Evolutionary conservation across 768 basidiomycete species (phyloP).

Genomic region (Termitomyces sp.): DNA sequence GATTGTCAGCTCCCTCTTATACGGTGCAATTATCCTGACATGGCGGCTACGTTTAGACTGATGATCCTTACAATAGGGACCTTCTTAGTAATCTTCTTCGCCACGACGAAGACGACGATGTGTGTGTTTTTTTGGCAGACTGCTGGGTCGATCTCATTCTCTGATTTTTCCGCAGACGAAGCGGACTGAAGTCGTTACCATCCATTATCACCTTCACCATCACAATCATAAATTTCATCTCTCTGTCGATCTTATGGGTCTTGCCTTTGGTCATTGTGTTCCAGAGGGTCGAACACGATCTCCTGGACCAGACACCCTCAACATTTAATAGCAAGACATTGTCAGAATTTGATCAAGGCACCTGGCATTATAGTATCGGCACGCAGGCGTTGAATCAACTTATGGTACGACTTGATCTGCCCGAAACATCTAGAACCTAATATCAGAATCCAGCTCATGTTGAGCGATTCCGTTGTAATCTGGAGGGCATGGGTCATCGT

Average conservation of each 20-base stretch:
- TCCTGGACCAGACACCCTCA: neutral
- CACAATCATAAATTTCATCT: neutral
- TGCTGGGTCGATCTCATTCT: too few species aligned
- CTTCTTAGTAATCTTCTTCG: neutral
- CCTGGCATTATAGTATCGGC: neutral
- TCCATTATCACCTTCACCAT: neutral
- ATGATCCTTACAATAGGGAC: neutral
- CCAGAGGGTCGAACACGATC: neutral
- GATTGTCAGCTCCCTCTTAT: neutral
- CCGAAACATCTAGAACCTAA: too few species aligned
- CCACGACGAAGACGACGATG: neutral
- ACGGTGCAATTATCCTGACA: neutral
- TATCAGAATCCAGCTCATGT: neutral
- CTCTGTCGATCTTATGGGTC: neutral
- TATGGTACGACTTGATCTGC: neutral
- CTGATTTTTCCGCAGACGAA: too few species aligned
- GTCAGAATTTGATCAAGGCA: neutral
- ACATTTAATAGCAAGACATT: neutral
- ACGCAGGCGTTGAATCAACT: neutral
- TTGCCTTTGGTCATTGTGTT: neutral
- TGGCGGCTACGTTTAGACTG: neutral
- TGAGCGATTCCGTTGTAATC: neutral
- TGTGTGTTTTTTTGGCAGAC: too few species aligned
- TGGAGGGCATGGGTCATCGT: neutral
- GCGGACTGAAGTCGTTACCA: neutral